Evolutionary conservation across 192 early-diverging fungal species (phyloP).

Genomic region (Umbelopsis sp.): DNA sequence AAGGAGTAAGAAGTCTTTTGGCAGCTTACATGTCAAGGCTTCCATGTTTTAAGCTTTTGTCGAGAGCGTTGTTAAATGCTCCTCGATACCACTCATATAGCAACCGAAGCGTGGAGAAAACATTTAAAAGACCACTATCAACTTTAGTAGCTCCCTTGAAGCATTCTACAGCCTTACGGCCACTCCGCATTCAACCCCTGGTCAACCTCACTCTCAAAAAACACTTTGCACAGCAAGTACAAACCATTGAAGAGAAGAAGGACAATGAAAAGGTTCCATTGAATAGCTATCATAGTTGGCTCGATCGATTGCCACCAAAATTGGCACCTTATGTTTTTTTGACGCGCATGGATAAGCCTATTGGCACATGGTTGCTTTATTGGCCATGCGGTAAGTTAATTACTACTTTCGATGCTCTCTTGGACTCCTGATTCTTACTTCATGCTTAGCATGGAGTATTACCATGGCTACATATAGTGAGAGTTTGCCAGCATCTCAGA

Average conservation of each 20-base stretch:
- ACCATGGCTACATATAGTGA: constrained; percentile 66
- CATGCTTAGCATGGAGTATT: constrained; percentile 69
- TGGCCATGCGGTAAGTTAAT: constrained; percentile 84
- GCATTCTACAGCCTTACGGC: background rate
- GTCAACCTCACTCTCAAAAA: background rate
- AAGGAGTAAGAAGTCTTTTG: background rate
- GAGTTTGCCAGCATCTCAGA: constrained; percentile 52
- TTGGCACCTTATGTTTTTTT: constrained; percentile 76
- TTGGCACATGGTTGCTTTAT: constrained; percentile 89
- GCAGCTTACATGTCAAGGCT: background rate
- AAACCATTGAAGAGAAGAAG: background rate
- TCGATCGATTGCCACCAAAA: constrained; percentile 56
- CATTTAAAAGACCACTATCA: background rate
- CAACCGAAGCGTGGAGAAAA: too few species aligned
- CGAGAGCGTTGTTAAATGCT: background rate
- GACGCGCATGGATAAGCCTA: constrained; percentile 86
- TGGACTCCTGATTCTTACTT: constrained; percentile 28
- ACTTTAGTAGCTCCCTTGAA: background rate
- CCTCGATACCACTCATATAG: background rate
- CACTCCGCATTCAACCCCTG: background rate
- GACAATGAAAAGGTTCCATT: background rate
- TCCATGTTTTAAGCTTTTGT: constrained; percentile 1
- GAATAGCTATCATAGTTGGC: constrained; percentile 45
- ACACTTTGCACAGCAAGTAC: constrained; percentile 1
- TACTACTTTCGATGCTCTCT: background rate